Evolutionary conservation across 2,329 filamentous ascomycete species (phyloP).

Genomic region (Juglanconis sp.): DNA sequence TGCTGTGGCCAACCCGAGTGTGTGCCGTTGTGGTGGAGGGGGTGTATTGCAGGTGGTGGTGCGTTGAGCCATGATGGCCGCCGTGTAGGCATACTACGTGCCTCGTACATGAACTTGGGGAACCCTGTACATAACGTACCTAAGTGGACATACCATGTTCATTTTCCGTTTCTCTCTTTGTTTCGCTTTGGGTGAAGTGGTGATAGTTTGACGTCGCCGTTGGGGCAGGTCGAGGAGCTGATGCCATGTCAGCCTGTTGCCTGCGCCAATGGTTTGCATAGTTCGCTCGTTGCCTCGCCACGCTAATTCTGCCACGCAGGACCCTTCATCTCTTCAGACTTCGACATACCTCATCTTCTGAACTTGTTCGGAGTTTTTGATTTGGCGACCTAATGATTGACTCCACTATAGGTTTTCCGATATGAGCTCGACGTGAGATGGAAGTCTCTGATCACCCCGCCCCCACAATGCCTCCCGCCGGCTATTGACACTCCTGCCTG

Average conservation of each 20-base stretch:
- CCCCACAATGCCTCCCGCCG: too few species aligned
- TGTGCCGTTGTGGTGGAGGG: background rate
- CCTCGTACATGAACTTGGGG: background rate
- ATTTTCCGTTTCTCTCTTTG: background rate
- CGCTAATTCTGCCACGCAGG: background rate
- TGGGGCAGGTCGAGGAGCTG: background rate
- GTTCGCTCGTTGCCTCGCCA: background rate
- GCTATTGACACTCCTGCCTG: too few species aligned
- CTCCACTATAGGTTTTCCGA: too few species aligned
- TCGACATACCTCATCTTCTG: too few species aligned
- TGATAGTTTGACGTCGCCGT: background rate
- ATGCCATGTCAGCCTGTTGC: background rate
- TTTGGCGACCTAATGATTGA: too few species aligned
- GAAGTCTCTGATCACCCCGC: too few species aligned
- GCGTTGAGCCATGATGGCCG: constrained; percentile 4
- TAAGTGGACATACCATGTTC: background rate
- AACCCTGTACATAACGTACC: constrained; percentile 3
- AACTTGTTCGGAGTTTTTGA: too few species aligned
- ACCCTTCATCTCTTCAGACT: too few species aligned
- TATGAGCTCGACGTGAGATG: too few species aligned
- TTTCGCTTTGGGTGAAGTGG: background rate
- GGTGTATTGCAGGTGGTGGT: background rate
- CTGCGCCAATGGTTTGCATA: background rate
- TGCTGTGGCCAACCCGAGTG: background rate
- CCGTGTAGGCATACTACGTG: constrained; percentile 20